Evolutionary conservation across 441 rosid genomes (phyloP).

Genomic region (Jatropha podagrica): DNA sequence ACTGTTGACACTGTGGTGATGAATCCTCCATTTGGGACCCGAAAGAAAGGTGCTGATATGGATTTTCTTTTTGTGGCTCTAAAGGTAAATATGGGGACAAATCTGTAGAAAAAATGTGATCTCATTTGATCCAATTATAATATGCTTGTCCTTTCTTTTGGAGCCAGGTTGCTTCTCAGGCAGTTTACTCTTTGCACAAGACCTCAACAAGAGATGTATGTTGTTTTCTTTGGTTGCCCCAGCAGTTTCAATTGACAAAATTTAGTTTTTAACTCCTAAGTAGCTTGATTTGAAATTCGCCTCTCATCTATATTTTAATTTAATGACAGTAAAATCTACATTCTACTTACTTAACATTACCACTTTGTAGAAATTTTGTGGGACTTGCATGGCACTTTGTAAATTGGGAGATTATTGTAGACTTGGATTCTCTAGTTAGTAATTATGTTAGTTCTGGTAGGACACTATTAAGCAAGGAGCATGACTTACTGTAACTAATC

Average conservation of each 20-base stretch:
- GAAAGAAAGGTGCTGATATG: conserved; percentile 92
- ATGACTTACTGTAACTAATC: neutral
- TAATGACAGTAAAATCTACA: neutral
- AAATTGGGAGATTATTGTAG: neutral
- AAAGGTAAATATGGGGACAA: conserved; percentile 39
- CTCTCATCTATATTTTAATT: neutral
- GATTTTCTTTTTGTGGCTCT: conserved; percentile 72
- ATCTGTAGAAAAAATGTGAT: neutral
- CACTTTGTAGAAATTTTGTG: neutral
- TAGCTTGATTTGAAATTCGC: neutral
- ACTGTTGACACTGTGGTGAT: conserved; percentile 80
- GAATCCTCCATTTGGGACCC: conserved; percentile 98
- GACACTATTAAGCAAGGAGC: neutral
- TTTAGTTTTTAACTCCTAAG: neutral
- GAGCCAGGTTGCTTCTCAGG: conserved; percentile 69
- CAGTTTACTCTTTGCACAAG: conserved; percentile 96
- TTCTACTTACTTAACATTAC: neutral
- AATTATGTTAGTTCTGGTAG: neutral
- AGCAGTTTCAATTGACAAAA: neutral
- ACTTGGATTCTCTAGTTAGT: neutral
- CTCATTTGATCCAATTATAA: conserved; percentile 16
- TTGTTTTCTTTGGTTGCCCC: conserved; percentile 23
- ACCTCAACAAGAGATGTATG: conserved; percentile 96
- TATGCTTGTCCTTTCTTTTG: neutral
- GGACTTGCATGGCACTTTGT: neutral